Conservation (phyloP, 768 basidiomycete species). For the Pulveroboletus sp. region DNA sequence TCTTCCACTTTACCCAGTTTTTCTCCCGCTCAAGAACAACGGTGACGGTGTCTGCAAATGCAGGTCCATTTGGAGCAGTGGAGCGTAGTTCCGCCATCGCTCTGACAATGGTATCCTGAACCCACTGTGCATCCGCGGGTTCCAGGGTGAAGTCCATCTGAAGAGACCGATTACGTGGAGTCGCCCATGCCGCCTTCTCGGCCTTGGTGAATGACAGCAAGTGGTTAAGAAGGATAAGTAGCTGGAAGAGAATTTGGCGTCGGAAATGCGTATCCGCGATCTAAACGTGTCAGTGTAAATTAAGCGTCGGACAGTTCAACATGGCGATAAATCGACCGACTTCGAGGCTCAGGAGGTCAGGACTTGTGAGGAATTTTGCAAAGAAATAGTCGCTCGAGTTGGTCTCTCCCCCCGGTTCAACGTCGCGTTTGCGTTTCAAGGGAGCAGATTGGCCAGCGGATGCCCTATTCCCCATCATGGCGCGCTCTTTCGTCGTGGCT, state of each 20-base stretch:
- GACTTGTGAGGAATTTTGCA: conserved; percentile 88
- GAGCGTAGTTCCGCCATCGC: conserved; percentile 56
- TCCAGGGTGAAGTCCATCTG: conserved; percentile 83
- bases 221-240: conserved; percentile 74
- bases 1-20: conserved; percentile 92
- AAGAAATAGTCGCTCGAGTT: conserved; percentile 78
- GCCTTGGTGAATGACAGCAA: conserved; percentile 71
- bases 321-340: conserved; percentile 38
- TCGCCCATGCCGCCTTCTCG: conserved; percentile 58
- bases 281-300: conserved; percentile 37
- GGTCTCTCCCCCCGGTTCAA: conserved; percentile 51
- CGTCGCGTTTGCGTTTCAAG: conserved; percentile 68
- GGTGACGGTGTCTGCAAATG: conserved; percentile 71
- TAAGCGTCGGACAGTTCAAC: conserved; percentile 1
- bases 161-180: conserved; percentile 69
- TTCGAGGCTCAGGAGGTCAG: conserved; percentile 85
- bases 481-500: conserved; percentile 84
- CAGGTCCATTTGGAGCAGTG: conserved; percentile 74
- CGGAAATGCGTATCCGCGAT: conserved; percentile 90
- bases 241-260: conserved; percentile 87
- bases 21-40: conserved; percentile 78
- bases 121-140: conserved; percentile 67
- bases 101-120: conserved; percentile 65
- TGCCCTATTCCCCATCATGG: conserved; percentile 77
- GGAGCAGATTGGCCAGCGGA: conserved; percentile 34